Evolutionary conservation across 306 rosid genomes (phyloP).

Genomic region (Inga leiocalycina): DNA sequence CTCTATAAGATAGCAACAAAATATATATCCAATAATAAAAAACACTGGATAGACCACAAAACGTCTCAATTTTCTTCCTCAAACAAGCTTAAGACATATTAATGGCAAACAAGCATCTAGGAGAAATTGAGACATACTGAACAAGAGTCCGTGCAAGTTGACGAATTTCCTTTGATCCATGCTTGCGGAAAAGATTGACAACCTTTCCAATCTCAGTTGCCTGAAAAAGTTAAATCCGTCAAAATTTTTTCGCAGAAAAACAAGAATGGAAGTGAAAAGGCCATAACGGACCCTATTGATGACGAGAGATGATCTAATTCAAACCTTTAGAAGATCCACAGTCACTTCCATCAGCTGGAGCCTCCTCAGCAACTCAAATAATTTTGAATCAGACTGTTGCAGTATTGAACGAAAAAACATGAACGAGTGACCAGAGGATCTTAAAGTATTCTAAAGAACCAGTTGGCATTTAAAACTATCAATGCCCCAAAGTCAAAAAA

Average conservation of each 20-base stretch:
- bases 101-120: slow-evolving; percentile 29
- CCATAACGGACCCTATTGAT: background rate
- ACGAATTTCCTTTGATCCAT: slow-evolving; percentile 55
- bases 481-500: background rate
- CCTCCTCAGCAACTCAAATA: slow-evolving; percentile 72
- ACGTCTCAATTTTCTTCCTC: slow-evolving; percentile 5
- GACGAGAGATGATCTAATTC: slow-evolving; percentile 27
- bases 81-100: background rate
- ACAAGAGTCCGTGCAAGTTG: slow-evolving; percentile 65
- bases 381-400: slow-evolving; percentile 64
- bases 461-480: background rate
- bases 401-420: slow-evolving; percentile 32
- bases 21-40: background rate
- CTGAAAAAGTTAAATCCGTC: slow-evolving; percentile 43
- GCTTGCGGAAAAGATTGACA: slow-evolving; percentile 67
- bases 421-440: slow-evolving; percentile 26
- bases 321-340: slow-evolving; percentile 74
- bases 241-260: background rate
- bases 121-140: slow-evolving; percentile 46
- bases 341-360: slow-evolving; percentile 76
- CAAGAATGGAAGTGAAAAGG: background rate
- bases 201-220: slow-evolving; percentile 87
- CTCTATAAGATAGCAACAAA: slow-evolving; percentile 38
- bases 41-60: background rate
- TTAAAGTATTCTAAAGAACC: slow-evolving; percentile 10